These are phyloP conservation scores for Gynochthodes officinalis DNA, from an alignment of 257 asterid genomes.

Conservation along the genomic window DNA sequence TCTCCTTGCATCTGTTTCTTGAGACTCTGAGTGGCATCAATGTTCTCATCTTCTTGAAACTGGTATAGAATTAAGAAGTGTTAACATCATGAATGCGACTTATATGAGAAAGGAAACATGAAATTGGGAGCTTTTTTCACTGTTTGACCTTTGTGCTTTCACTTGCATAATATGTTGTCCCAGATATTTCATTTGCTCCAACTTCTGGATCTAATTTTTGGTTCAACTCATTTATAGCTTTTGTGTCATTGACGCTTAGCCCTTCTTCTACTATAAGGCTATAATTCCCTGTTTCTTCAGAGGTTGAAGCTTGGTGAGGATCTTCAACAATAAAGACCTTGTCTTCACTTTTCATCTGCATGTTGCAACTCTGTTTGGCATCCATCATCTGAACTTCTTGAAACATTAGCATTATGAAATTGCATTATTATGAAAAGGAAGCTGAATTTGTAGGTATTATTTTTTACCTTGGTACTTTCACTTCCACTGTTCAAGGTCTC, in stretches of 20 bases:
- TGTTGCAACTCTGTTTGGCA: not conserved
- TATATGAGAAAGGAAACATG: not conserved
- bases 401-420: not conserved
- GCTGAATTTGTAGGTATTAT: not conserved
- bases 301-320: constrained; percentile 3
- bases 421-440: not conserved
- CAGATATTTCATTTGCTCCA: constrained; percentile 13
- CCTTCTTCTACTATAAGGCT: constrained; percentile 10
- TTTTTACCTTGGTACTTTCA: not conserved
- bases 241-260: not conserved
- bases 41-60: constrained; percentile 6
- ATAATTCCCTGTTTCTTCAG: not conserved
- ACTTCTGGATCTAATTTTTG: constrained; percentile 16
- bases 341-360: not conserved
- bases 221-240: constrained; percentile 14
- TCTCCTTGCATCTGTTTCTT: constrained; percentile 1
- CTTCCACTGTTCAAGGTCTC: not conserved
- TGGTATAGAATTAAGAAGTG: not conserved
- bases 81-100: not conserved
- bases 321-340: constrained; percentile 3
- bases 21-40: constrained; percentile 1
- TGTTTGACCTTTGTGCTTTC: constrained; percentile 23
- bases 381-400: not conserved
- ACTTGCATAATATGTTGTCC: not conserved
- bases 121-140: not conserved